Evolutionary conservation across 2,329 filamentous ascomycete genomes (phyloP), one percentile per base, ranked within the genome.

Genomic region (Pestalotiopsis sp.): DNA sequence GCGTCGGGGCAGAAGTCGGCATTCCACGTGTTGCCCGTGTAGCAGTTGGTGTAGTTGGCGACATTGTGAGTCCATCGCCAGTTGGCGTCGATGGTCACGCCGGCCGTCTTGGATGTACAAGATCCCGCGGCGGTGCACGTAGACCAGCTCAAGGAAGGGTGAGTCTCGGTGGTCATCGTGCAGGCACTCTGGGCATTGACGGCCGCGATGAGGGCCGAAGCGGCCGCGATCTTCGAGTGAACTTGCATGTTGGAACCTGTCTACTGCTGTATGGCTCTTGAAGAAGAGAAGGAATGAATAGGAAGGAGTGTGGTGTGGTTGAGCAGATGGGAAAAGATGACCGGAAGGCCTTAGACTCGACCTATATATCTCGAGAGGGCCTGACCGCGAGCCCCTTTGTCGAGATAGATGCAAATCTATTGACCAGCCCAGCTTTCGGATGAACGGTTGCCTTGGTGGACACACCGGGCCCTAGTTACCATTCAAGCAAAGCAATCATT

Each of bases 51-150:
- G 71, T 76, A 80, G 36, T 77, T 77, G 12, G 71, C 68, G 20
- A 76, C 75, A 20, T 74, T 71, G 76, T 86, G 83, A 64, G 85
- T 76, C 85, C 85, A 87, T 69, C 84, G 82, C 84, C 84, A 86
- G 77, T 86, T 86, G 69, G 84, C 72, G 70, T 87, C 85, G 71
- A 87, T 74, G 52, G 83, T 81, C 57, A 87, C 79, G 49, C 80
- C 81, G 57, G 82, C 83, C 57, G 75, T 73, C 70, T 82, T 78
- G 23, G 76, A 77, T 6, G 79, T 81, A 76, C 85, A 87, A 67
- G 77, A 77, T 61, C 82, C 81, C 25, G 73, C 78, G 2, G 74
- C 73, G 14, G 82, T 78, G 74, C 84, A 87, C 69, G 79, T 78
- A 70, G 82, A 76, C 79, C 82, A 84, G 66, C 79, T 80, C 74